Evolutionary conservation across 1,284 basidiomycete genomes (phyloP).

Genomic region (Puccinia horiana): DNA sequence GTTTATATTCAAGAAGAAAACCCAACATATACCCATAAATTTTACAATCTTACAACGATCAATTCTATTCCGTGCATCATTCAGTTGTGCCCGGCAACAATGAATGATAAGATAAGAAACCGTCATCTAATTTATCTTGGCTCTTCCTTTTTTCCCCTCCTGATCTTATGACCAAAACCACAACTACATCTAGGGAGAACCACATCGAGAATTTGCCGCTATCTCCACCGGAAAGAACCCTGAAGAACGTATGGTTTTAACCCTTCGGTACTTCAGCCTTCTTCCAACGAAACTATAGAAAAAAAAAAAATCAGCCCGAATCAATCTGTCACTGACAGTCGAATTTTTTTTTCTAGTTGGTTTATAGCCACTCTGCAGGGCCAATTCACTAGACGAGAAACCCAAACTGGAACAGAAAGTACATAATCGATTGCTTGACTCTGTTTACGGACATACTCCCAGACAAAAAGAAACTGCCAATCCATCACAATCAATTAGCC

Average conservation of each 20-base stretch:
- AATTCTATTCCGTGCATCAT: not conserved
- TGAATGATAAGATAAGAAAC: not conserved
- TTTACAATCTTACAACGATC: not conserved
- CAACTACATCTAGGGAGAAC: constrained; percentile 56
- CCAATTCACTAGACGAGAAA: constrained; percentile 49
- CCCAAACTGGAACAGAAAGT: constrained; percentile 39
- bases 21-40: not conserved
- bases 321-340: not conserved
- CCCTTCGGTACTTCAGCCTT: constrained; percentile 19
- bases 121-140: constrained; percentile 66
- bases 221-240: constrained; percentile 55
- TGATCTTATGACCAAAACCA: not conserved
- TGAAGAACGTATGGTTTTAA: constrained; percentile 56
- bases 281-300: not conserved
- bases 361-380: constrained; percentile 54
- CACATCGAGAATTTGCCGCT: constrained; percentile 55
- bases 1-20: constrained; percentile 7
- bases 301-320: not conserved
- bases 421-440: not conserved
- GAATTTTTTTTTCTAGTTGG: constrained; percentile 51
- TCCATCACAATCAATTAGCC: not conserved
- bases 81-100: not conserved
- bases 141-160: constrained; percentile 67
- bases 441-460: not conserved
- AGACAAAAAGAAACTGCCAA: not conserved